Conservation (phyloP, 306 rosid species). For the Prunus mira region DNA sequence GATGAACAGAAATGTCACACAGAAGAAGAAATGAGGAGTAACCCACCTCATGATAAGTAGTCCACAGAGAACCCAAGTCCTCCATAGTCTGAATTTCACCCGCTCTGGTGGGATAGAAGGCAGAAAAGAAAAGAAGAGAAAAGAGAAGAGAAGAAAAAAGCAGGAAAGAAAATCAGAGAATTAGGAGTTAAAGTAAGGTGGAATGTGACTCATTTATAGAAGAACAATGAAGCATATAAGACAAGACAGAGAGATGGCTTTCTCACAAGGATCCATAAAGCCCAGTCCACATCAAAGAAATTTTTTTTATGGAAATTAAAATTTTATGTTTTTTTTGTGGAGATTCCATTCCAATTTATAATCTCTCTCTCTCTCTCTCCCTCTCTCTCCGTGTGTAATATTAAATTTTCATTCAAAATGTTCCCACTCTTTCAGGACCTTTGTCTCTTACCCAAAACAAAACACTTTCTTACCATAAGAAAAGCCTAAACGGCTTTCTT, state of each 20-base stretch:
- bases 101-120: slow-evolving; percentile 3
- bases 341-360: slow-evolving; percentile 24
- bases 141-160: too few relatives aligned
- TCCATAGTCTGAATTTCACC: slow-evolving; percentile 43
- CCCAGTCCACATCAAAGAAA: slow-evolving; percentile 27
- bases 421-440: slow-evolving; percentile 41
- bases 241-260: slow-evolving; percentile 26
- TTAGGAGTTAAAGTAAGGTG: slow-evolving; percentile 26
- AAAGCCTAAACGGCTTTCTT: slow-evolving; percentile 3
- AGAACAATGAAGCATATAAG: slow-evolving; percentile 29
- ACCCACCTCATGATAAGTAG: slow-evolving; percentile 56
- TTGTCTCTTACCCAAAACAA: slow-evolving; percentile 21
- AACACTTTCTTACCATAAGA: neutral
- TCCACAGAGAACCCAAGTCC: slow-evolving; percentile 44
- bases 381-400: neutral
- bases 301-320: too few relatives aligned
- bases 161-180: slow-evolving; percentile 1
- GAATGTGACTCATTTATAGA: slow-evolving; percentile 41
- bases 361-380: neutral
- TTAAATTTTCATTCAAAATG: slow-evolving; percentile 10
- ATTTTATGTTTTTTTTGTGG: neutral
- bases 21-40: slow-evolving; percentile 14
- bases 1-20: neutral
- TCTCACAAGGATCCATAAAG: slow-evolving; percentile 29
- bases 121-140: neutral